phyloP scores from a whole-genome alignment of 2,329 filamentous ascomycete genomes.

The Leptoxyphium fumago region DNA sequence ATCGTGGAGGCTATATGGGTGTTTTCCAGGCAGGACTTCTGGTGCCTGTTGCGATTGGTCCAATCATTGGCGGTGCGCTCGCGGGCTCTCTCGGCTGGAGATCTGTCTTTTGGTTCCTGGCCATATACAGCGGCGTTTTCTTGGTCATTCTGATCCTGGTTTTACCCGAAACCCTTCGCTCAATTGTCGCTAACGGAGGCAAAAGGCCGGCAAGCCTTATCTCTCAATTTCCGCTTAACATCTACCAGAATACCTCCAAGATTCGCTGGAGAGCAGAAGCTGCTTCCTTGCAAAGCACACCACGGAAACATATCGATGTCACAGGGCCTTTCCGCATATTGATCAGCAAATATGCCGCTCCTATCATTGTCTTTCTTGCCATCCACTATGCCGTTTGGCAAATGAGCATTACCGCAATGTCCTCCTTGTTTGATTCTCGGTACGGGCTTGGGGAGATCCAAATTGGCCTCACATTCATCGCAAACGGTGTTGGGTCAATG shows the following conservation, averaged over 20 bases:
- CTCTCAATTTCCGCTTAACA: neutral
- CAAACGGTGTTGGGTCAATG: neutral
- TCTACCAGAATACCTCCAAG: neutral
- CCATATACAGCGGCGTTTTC: slow-evolving; percentile 29
- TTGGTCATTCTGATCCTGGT: slow-evolving; percentile 19
- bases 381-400: slow-evolving; percentile 41
- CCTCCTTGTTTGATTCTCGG: slow-evolving; percentile 29
- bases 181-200: slow-evolving; percentile 21
- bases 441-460: slow-evolving; percentile 32
- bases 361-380: slow-evolving; percentile 33
- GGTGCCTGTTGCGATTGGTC: slow-evolving; percentile 29
- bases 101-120: slow-evolving; percentile 40
- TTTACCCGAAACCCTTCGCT: slow-evolving; percentile 27
- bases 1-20: slow-evolving; percentile 29
- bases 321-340: slow-evolving; percentile 34
- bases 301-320: slow-evolving; percentile 27
- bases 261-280: neutral
- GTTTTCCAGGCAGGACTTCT: slow-evolving; percentile 25
- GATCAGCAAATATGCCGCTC: slow-evolving; percentile 27
- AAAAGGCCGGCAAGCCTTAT: slow-evolving; percentile 1
- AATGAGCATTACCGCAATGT: slow-evolving; percentile 41
- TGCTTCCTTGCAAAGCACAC: slow-evolving; percentile 4
- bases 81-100: slow-evolving; percentile 36
- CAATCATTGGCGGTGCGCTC: slow-evolving; percentile 36
- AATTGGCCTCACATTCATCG: slow-evolving; percentile 33